phyloP scores from a whole-genome alignment of 2,329 filamentous ascomycete genomes.

The Aspergillus versicolor region DNA sequence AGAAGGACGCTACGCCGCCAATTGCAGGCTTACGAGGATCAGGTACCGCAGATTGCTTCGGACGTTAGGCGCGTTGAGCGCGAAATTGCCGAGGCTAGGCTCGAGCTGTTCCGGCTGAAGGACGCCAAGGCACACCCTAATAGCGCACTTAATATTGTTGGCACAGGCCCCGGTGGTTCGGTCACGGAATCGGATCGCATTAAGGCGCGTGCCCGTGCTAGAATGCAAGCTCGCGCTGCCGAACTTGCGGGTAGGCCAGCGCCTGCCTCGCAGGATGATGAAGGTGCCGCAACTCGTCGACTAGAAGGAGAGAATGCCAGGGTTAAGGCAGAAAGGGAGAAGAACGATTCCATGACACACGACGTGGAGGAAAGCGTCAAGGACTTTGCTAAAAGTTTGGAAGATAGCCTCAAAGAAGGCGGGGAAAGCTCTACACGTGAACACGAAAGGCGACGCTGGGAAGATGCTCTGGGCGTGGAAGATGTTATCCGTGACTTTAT shows the following conservation, averaged over 20 bases:
- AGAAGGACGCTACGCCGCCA: slow-evolving; percentile 82
- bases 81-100: slow-evolving; percentile 83
- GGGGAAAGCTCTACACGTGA: slow-evolving; percentile 73
- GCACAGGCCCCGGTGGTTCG: slow-evolving; percentile 84
- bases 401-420: slow-evolving; percentile 83
- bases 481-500: slow-evolving; percentile 98
- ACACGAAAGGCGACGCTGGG: slow-evolving; percentile 91
- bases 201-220: slow-evolving; percentile 91
- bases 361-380: slow-evolving; percentile 96
- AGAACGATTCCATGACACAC: slow-evolving; percentile 92
- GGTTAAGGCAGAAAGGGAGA: slow-evolving; percentile 80
- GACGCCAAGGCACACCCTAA: slow-evolving; percentile 90
- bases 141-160: slow-evolving; percentile 77
- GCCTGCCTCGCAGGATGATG: slow-evolving; percentile 65
- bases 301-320: slow-evolving; percentile 85
- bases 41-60: slow-evolving; percentile 86
- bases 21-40: slow-evolving; percentile 83
- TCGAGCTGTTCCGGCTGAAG: slow-evolving; percentile 89
- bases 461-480: slow-evolving; percentile 92
- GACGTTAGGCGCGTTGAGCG: slow-evolving; percentile 88
- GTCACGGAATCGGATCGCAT: slow-evolving; percentile 92
- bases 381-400: slow-evolving; percentile 80
- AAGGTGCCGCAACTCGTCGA: slow-evolving; percentile 75
- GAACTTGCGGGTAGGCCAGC: slow-evolving; percentile 84
- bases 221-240: slow-evolving; percentile 97